Conservation (phyloP, 2,329 filamentous ascomycete species). For the Chaetomium globosum region DNA sequence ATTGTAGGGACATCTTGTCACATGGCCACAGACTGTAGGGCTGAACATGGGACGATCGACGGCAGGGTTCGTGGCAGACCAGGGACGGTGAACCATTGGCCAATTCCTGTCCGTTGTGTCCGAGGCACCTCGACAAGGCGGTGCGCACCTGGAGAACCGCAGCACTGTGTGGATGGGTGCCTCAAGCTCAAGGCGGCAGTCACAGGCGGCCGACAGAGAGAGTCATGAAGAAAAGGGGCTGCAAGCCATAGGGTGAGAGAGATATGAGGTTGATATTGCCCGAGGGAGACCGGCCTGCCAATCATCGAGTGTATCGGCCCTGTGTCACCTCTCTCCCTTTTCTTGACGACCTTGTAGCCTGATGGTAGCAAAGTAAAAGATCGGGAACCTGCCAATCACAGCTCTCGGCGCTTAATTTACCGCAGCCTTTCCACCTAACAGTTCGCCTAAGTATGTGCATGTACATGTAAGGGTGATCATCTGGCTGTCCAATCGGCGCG, state of each 20-base stretch:
- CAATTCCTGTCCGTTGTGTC: neutral
- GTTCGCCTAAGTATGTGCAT: neutral
- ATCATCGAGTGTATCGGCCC: neutral
- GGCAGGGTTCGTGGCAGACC: neutral
- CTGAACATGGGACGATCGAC: conserved; percentile 2
- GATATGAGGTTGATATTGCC: neutral
- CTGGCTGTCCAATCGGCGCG: neutral
- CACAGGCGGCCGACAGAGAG: neutral
- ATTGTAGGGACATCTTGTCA: neutral
- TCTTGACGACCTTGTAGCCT: neutral
- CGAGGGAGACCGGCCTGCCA: neutral
- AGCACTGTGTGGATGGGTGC: neutral
- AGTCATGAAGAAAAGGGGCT: neutral
- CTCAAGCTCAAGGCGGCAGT: neutral
- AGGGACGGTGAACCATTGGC: neutral
- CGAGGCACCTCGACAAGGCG: conserved; percentile 1
- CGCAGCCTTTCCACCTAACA: neutral
- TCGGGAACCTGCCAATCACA: neutral
- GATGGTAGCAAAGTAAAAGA: neutral
- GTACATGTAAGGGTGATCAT: neutral
- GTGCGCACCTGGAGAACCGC: neutral
- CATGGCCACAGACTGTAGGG: neutral
- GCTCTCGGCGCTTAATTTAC: neutral
- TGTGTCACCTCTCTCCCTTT: neutral
- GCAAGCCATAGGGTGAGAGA: neutral